Evolutionary conservation across 805 yeast genomes (phyloP).

Genomic region (Maudiozyma bulderi): DNA sequence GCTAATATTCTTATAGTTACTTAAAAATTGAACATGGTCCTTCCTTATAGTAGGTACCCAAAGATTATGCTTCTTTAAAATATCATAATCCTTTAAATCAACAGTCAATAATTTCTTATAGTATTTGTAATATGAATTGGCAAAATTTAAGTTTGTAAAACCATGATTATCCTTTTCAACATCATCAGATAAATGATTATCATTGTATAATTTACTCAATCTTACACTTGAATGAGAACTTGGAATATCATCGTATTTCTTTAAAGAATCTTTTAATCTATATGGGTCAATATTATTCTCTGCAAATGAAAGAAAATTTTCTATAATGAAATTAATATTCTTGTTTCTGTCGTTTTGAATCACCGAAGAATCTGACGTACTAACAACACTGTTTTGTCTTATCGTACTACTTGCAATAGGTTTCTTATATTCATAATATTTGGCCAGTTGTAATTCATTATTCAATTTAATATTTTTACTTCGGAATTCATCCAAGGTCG

Average conservation of each 20-base stretch:
- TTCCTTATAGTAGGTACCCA: constrained; percentile 22
- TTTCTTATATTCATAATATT: constrained; percentile 8
- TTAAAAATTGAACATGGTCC: constrained; percentile 4
- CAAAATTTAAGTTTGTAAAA: constrained; percentile 4
- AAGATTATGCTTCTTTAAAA: constrained; percentile 18
- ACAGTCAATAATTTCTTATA: constrained; percentile 17
- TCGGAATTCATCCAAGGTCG: constrained; percentile 1
- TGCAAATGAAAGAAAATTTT: constrained; percentile 10
- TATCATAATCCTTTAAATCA: constrained; percentile 11
- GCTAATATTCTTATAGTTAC: neutral
- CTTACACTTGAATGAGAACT: neutral
- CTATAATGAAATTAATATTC: constrained; percentile 7
- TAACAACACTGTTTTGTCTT: constrained; percentile 15
- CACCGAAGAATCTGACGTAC: constrained; percentile 12
- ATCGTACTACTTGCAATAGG: constrained; percentile 5
- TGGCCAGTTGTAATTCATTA: constrained; percentile 1
- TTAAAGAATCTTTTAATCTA: constrained; percentile 1
- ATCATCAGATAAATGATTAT: neutral
- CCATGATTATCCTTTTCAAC: neutral
- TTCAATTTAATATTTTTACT: constrained; percentile 1
- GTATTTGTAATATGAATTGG: constrained; percentile 16
- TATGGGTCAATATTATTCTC: constrained; percentile 12
- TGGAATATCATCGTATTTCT: neutral
- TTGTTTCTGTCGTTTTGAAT: constrained; percentile 10
- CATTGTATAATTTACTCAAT: neutral